These are phyloP conservation scores for Metarhizium sp. DNA, from an alignment of 2,329 filamentous ascomycete genomes.

Conservation along the genomic window DNA sequence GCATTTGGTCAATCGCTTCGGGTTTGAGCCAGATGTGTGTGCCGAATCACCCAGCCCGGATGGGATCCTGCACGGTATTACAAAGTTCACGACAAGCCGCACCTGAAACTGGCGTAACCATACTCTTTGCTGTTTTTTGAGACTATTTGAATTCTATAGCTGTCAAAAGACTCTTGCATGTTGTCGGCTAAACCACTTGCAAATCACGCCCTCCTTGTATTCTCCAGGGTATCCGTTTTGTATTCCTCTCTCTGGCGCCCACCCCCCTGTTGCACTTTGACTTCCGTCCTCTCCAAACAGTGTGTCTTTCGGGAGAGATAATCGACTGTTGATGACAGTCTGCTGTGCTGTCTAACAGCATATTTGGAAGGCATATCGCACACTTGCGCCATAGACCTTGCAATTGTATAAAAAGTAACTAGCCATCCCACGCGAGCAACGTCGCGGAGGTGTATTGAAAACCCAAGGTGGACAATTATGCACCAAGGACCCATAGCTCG, in stretches of 20 bases:
- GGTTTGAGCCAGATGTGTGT: constrained; percentile 66
- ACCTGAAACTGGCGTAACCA: background rate
- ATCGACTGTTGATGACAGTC: background rate
- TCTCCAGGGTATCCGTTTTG: background rate
- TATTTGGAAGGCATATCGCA: background rate
- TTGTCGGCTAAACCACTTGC: background rate
- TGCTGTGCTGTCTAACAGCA: background rate
- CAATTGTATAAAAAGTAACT: background rate
- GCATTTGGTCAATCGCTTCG: constrained; percentile 56
- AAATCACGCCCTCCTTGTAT: background rate
- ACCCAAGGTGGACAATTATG: constrained; percentile 12
- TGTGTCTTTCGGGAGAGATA: background rate
- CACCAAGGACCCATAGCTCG: constrained; percentile 86
- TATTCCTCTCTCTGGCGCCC: background rate
- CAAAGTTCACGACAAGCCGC: constrained; percentile 1
- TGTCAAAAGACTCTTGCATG: background rate
- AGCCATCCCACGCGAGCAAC: background rate
- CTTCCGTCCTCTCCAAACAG: background rate
- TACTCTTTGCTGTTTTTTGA: background rate
- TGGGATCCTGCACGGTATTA: constrained; percentile 65
- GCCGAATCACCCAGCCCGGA: constrained; percentile 74
- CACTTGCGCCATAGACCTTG: background rate
- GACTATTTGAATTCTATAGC: background rate
- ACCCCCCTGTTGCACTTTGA: background rate
- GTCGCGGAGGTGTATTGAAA: background rate